A percentile compares a stretch with the other conserved stretches of the same genome.
These are phyloP conservation scores for Alternaria angustiovoidea DNA, from an alignment of 2,329 filamentous ascomycete species.

Conservation along the genomic window DNA sequence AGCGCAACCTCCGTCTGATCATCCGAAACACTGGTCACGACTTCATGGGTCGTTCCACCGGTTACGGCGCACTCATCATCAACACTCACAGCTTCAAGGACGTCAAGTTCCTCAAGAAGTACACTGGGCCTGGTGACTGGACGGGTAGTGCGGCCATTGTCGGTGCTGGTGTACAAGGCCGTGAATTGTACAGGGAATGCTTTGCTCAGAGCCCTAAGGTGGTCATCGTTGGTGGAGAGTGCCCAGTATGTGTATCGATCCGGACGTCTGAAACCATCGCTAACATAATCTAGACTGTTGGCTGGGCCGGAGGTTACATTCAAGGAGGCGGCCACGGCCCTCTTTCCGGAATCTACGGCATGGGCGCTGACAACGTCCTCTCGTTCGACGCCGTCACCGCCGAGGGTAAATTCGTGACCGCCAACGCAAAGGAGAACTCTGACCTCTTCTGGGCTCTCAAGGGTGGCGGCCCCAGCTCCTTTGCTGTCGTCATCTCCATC, in stretches of 20 bases:
- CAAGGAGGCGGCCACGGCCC: constrained; percentile 56
- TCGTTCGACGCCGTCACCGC: constrained; percentile 52
- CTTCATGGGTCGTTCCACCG: constrained; percentile 48
- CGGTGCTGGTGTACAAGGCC: constrained; percentile 47
- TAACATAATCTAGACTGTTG: constrained; percentile 41
- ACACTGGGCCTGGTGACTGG: constrained; percentile 45
- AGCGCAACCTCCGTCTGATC: constrained; percentile 43
- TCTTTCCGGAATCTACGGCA: constrained; percentile 47
- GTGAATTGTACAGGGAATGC: constrained; percentile 43
- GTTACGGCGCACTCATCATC: constrained; percentile 45
- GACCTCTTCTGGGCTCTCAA: constrained; percentile 51
- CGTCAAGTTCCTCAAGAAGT: constrained; percentile 38
- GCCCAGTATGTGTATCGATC: constrained; percentile 33
- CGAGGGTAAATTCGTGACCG: constrained; percentile 44
- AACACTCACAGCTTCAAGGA: constrained; percentile 51
- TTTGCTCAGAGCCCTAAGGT: constrained; percentile 41
- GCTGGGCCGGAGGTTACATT: constrained; percentile 54
- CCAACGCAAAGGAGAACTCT: constrained; percentile 42
- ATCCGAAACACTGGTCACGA: constrained; percentile 50
- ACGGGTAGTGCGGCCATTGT: constrained; percentile 41
- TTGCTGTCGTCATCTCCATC: constrained; percentile 41
- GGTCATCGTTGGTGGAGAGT: constrained; percentile 50
- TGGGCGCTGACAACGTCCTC: constrained; percentile 51
- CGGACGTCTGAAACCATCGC: neutral
- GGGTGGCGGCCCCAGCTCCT: constrained; percentile 44